Evolutionary conservation across 352 stramenopile species (phyloP), one percentile per base, ranked within the genome.

Genomic region (Phytophthora citricola): DNA sequence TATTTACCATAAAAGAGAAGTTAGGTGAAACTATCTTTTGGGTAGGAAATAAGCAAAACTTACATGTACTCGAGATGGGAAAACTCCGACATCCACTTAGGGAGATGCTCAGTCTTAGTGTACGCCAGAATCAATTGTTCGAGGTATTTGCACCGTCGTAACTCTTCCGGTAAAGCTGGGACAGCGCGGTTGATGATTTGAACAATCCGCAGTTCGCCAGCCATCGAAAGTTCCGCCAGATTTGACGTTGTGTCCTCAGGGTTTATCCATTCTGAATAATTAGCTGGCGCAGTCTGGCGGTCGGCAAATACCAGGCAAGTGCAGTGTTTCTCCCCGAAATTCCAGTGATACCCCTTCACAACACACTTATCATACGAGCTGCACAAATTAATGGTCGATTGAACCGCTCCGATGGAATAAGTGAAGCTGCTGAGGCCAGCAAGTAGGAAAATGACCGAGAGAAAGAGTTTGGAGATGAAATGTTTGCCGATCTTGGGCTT

Each of bases 101-200:
- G 73, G 1, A 82, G 34, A 5, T 15, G 9, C 5, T 75, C 48
- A 0, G 63, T 81, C 43, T 84, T 81, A 0, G 76, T 76, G 52
- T 84, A 78, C 8, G 68, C 64, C 0, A 84, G 54, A 46, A 81
- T 81, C 12, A 78, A 26, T n/a, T 78, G 70, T 24, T 75, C 55
- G 0, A 89, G 55, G 3, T 81, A 26, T 1, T 50, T 53, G 48
- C 80, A 89, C 1, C 58, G 54, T 4, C 49, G 50, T 4, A 89
- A 48, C 14, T 68, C 47, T 12, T 73, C 62, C 8, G 76, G 80
- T 10, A 87, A n/a, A 22, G 59, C 61, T 12, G 75, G 66, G 0
- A 85, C 32, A 41, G 66, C 69, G 0, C 66, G 73, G 22, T 89
- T 89, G 34, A 85, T 76, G 34, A 89, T 70, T 59, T 87, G 74